Percentiles rank a stretch among this genome's conserved stretches.
phyloP scores from a whole-genome alignment of 169 alveolate genomes.

The Plasmodium berghei region DNA sequence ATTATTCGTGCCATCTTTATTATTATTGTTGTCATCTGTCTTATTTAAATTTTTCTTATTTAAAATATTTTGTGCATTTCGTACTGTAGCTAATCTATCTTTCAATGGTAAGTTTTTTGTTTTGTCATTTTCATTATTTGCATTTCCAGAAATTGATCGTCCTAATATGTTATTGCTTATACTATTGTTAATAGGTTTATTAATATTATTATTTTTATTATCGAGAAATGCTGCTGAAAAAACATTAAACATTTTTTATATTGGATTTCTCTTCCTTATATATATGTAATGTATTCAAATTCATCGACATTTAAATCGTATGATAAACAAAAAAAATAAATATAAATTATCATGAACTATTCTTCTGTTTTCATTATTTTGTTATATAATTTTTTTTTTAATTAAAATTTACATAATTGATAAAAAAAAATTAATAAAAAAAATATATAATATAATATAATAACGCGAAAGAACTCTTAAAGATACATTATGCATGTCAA shows the following conservation, averaged over 20 bases:
- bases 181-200: constrained; percentile 52
- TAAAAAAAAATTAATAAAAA: too few species aligned
- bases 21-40: constrained; percentile 28
- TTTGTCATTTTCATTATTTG: constrained; percentile 70
- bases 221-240: constrained; percentile 75
- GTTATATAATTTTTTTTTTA: not conserved
- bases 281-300: not conserved
- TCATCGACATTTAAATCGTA: not conserved
- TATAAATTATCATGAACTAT: too few species aligned
- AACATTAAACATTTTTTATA: constrained; percentile 67
- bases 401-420: too few species aligned
- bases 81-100: constrained; percentile 73
- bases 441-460: too few species aligned
- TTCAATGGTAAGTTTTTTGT: constrained; percentile 62
- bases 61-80: constrained; percentile 67
- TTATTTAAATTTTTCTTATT: constrained; percentile 64
- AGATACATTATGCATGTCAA: too few species aligned
- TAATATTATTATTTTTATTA: constrained; percentile 28
- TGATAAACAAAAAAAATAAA: too few species aligned
- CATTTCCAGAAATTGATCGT: constrained; percentile 50
- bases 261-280: not conserved
- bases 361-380: not conserved
- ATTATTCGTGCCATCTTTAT: constrained; percentile 10
- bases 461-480: too few species aligned
- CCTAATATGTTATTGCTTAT: constrained; percentile 28